Percentiles rank a stretch among this genome's conserved stretches.
These are phyloP conservation scores for Pinus albicaulis DNA, from an alignment of 75 land plant genomes.

Conservation along the genomic window DNA sequence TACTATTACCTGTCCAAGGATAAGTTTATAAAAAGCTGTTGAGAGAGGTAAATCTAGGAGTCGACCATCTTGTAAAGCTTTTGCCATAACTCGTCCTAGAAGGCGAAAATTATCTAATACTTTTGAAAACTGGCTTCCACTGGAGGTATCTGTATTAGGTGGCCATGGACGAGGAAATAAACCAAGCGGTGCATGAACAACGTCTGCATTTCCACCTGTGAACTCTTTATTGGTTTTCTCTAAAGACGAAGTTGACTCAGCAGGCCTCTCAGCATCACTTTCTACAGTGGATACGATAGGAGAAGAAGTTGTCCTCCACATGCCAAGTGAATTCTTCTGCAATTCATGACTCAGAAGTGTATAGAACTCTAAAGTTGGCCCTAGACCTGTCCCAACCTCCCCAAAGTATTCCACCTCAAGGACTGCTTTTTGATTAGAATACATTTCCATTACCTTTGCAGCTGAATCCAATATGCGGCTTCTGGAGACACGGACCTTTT, in stretches of 20 bases:
- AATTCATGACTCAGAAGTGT: slow-evolving; percentile 86
- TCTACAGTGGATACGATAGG: no score
- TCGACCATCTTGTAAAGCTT: slow-evolving; percentile 84
- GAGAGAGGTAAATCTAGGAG: slow-evolving; percentile 76
- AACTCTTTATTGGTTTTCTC: neutral
- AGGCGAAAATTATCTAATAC: slow-evolving; percentile 59
- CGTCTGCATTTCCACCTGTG: slow-evolving; percentile 6
- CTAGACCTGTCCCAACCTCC: slow-evolving; percentile 96
- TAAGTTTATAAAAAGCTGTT: slow-evolving; percentile 48
- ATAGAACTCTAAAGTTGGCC: slow-evolving; percentile 93
- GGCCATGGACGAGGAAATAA: slow-evolving; percentile 87
- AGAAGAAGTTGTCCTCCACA: slow-evolving; percentile 53
- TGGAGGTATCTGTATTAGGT: slow-evolving; percentile 1
- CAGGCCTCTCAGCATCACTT: neutral
- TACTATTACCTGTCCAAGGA: no score
- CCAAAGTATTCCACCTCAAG: slow-evolving; percentile 82
- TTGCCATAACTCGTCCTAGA: slow-evolving; percentile 73
- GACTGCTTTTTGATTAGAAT: slow-evolving; percentile 35
- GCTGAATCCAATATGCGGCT: slow-evolving; percentile 77
- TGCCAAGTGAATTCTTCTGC: slow-evolving; percentile 56
- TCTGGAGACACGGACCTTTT: slow-evolving; percentile 74
- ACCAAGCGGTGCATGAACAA: slow-evolving; percentile 40
- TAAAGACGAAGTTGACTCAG: neutral
- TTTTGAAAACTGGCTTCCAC: slow-evolving; percentile 15
- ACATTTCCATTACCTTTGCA: slow-evolving; percentile 68